Base-by-base conservation (phyloP, 768 basidiomycete genomes). In the Kwoniella sp. region DNA sequence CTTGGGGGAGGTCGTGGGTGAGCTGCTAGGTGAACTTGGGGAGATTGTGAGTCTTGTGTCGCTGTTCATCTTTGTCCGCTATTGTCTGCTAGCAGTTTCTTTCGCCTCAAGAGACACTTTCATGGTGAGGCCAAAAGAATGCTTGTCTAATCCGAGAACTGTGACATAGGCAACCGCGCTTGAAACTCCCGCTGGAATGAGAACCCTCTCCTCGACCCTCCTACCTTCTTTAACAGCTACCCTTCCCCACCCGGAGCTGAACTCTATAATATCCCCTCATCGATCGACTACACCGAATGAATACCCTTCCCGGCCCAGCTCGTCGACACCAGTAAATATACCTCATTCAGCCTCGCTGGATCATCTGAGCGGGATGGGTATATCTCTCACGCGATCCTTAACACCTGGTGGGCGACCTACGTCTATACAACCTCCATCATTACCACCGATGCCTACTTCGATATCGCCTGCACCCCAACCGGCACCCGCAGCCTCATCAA, bases 1-100 rank as follows among this genome's bases (percentile, higher is more conserved):
- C 46, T 80, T 99, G 59, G 92, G 91, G 19, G 92, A 92, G 74
- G 80, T 96, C 21, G 93, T 91, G 69, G 92, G 92, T 33, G 87
- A 89, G 65, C 86, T 97, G 53, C 82, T 99, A 24, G 86, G 86
- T 22, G 91, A 92, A 77, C 89, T 98, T 69, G 89, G 91, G 37
- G 85, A 86, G 37, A 78, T 96, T 82, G 95, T 96, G 70, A 65
- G 90, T 72, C 15, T 22, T 24, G 12, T n/a, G 22, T 26, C n/a
- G n/a, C n/a, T n/a, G n/a, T n/a, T n/a, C n/a, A n/a, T n/a, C n/a
- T n/a, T n/a, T n/a, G n/a, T n/a, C n/a, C n/a, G n/a, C n/a, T n/a
- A n/a, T n/a, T n/a, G n/a, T n/a, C n/a, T n/a, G n/a, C n/a, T n/a
- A n/a, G n/a, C n/a, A n/a, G n/a, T n/a, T n/a, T n/a, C n/a, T n/a